These are phyloP conservation scores for Euphorbia pulcherrima DNA, from an alignment of 345 rosid species.

Conservation along the genomic window DNA sequence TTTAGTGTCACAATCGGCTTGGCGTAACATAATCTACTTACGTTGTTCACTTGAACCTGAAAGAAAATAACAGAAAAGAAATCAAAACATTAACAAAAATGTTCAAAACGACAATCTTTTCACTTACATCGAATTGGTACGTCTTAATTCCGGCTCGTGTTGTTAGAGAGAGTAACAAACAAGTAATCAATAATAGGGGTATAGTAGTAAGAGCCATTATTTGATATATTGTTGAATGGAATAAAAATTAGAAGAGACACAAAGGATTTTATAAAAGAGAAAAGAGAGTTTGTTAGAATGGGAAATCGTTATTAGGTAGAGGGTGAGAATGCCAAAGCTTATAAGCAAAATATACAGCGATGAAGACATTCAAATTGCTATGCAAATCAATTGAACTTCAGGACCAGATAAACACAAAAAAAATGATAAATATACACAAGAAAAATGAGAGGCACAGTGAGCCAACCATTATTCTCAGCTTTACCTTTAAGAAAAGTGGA, in stretches of 20 bases:
- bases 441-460: neutral
- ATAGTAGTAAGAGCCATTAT: conserved; percentile 8
- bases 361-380: conserved; percentile 1
- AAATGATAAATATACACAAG: neutral
- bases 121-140: conserved; percentile 19
- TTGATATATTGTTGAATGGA: neutral
- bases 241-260: neutral
- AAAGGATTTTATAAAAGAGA: conserved; percentile 9
- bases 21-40: conserved; percentile 59
- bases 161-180: neutral
- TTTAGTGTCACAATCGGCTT: conserved; percentile 63
- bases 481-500: conserved; percentile 17
- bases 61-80: neutral
- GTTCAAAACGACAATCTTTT: neutral
- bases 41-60: conserved; percentile 56
- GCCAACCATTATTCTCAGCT: conserved; percentile 18
- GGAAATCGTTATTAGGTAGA: conserved; percentile 10
- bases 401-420: conserved; percentile 9
- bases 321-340: conserved; percentile 11
- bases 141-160: conserved; percentile 15
- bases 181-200: neutral
- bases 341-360: conserved; percentile 12
- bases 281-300: conserved; percentile 9
- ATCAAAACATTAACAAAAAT: neutral
- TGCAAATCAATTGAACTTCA: conserved; percentile 6